Percentiles rank a stretch among this genome's conserved stretches.
These are phyloP conservation scores for Yueomyces sp. DNA, from an alignment of 805 yeast species.

Conservation along the genomic window DNA sequence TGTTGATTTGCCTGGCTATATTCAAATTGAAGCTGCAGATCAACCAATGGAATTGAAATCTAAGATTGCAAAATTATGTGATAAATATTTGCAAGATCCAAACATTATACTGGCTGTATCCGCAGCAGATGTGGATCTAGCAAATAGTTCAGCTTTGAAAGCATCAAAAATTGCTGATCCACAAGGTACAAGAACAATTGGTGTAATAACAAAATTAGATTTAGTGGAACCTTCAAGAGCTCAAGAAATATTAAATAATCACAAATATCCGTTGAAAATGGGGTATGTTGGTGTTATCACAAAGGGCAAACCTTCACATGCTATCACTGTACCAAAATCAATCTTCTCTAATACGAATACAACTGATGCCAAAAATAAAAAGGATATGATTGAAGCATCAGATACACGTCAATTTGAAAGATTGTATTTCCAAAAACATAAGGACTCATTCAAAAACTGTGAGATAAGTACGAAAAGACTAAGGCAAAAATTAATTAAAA, in stretches of 20 bases:
- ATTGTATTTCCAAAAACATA: conserved; percentile 50
- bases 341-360: neutral
- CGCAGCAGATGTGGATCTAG: conserved; percentile 95
- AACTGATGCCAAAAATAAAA: conserved; percentile 8
- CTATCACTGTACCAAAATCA: neutral
- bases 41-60: conserved; percentile 78
- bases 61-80: conserved; percentile 69
- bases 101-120: conserved; percentile 91
- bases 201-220: conserved; percentile 90
- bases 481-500: conserved; percentile 70
- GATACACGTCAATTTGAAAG: conserved; percentile 53
- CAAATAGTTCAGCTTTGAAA: conserved; percentile 86
- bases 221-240: conserved; percentile 72
- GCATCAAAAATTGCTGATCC: conserved; percentile 90
- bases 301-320: conserved; percentile 32
- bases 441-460: conserved; percentile 45
- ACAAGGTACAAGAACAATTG: conserved; percentile 87
- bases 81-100: conserved; percentile 77
- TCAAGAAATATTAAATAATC: conserved; percentile 51
- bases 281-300: conserved; percentile 99
- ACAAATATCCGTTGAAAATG: conserved; percentile 81
- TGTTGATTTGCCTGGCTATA: conserved; percentile 95
- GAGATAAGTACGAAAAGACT: conserved; percentile 63
- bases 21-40: conserved; percentile 92
- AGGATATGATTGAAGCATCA: conserved; percentile 23